Base-by-base conservation (phyloP, 257 asterid species). In the Capsicum rhomboideum region DNA sequence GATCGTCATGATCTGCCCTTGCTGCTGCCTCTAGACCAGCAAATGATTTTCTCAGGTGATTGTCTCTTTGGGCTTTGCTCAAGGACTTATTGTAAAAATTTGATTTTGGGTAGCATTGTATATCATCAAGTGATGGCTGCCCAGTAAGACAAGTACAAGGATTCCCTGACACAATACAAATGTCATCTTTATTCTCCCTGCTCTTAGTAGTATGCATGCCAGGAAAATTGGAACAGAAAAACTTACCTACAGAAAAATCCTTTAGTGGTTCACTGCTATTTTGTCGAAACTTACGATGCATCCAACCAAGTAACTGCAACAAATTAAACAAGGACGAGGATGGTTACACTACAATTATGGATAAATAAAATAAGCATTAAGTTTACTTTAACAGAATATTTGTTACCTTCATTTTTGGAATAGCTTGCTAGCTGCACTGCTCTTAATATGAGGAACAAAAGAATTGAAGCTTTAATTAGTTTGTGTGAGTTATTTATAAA, bases 261-360 rank as follows among this genome's bases (percentile, higher is more conserved):
- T 92, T 96, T 34, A 83, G 90, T 31, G 94, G 88, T 83, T 93
- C 98, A 55, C 71, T 83, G 92, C 85, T 92, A 87, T 88, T 93
- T 91, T 93, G 98, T 90, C 89, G 87, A 80, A 97, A 91, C 94
- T 95, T 95, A 68, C 98, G 95, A 85, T 97, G 99, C 98, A 94
- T 92, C 99, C 99, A 96, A 44, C 97, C 98, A 44, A 96, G 93
- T 90, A 96, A 87, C 99, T 96, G 98, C 94, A 85, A 50, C 28
- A 23, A 86, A 20, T 20, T 68, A 68, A 86, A 50, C 21, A 31
- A 29, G 61, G 46, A 66, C 46, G n/a, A 74, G 21, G 21, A 44
- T 44, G 37, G 56, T 17, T 21, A 44, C 12, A 26, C 11, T 63
- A 63, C 40, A 50, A 50, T 50, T 50, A 75, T 18, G 26, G 49